Evolutionary conservation across 805 yeast genomes (phyloP).

Genomic region (Brettanomyces naardenensis): DNA sequence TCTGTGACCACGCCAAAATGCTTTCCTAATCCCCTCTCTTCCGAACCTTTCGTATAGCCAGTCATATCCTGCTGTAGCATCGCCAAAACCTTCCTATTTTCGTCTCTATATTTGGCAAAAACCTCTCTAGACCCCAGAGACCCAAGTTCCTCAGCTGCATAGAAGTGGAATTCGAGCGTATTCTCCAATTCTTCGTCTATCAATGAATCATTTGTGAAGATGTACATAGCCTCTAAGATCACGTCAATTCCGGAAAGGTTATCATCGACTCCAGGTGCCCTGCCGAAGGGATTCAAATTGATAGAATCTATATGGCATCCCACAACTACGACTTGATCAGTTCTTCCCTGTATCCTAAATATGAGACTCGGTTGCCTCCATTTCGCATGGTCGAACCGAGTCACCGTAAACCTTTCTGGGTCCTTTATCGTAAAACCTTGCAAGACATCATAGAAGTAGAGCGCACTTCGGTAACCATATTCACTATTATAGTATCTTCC

Average conservation of each 20-base stretch:
- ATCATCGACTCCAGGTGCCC: conserved; percentile 95
- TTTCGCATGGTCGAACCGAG: conserved; percentile 45
- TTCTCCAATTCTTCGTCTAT: conserved; percentile 33
- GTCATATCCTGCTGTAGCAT: conserved; percentile 97
- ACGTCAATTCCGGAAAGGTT: conserved; percentile 86
- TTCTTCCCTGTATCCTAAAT: conserved; percentile 39
- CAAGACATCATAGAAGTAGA: conserved; percentile 55
- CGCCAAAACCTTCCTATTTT: conserved; percentile 53
- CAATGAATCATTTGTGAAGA: conserved; percentile 30
- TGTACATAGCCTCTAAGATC: conserved; percentile 64
- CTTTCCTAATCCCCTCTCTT: conserved; percentile 44
- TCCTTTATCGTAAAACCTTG: conserved; percentile 17
- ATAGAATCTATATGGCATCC: conserved; percentile 90
- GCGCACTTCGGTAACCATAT: conserved; percentile 61
- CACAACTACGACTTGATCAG: conserved; percentile 49
- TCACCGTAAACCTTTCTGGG: conserved; percentile 27
- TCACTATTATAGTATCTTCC: conserved; percentile 72
- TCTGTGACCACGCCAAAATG: conserved; percentile 79
- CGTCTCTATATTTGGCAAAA: conserved; percentile 43
- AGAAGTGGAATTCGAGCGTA: conserved; percentile 87
- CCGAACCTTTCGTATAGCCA: conserved; percentile 54
- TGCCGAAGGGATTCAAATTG: conserved; percentile 50
- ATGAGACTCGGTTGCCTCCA: conserved; percentile 80
- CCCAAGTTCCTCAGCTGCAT: conserved; percentile 94
- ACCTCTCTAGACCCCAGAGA: conserved; percentile 79